A percentile compares a stretch with the other conserved stretches of the same genome.
phyloP scores from a whole-genome alignment of 2,329 filamentous ascomycete genomes.

The Cordyceps farinosa region DNA sequence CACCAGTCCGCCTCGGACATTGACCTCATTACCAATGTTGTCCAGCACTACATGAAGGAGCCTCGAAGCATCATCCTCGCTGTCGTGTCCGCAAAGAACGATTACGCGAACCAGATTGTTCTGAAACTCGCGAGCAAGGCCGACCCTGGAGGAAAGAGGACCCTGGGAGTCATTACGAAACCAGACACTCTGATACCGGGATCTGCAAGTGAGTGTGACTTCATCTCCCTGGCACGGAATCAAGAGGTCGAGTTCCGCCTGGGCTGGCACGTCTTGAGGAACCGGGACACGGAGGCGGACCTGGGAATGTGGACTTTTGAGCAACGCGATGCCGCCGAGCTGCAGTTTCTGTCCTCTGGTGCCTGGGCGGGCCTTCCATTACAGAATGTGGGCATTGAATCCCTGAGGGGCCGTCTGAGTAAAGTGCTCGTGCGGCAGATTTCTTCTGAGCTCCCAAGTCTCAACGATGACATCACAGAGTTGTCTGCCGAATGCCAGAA shows the following conservation, averaged over 20 bases:
- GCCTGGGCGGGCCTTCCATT: slow-evolving; percentile 36
- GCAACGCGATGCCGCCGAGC: slow-evolving; percentile 39
- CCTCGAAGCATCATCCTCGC: slow-evolving; percentile 43
- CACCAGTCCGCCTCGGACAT: slow-evolving; percentile 33
- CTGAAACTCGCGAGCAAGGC: slow-evolving; percentile 9
- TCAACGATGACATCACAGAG: slow-evolving; percentile 41
- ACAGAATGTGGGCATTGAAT: slow-evolving; percentile 43
- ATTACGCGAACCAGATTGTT: slow-evolving; percentile 36
- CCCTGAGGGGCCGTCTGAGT: slow-evolving; percentile 48
- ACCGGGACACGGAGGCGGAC: slow-evolving; percentile 39
- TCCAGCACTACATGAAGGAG: slow-evolving; percentile 39
- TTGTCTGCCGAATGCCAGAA: slow-evolving; percentile 33
- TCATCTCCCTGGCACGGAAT: slow-evolving; percentile 38
- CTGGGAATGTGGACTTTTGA: slow-evolving; percentile 23
- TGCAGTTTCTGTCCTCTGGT: slow-evolving; percentile 41
- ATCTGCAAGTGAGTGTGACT: not conserved
- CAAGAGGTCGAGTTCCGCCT: slow-evolving; percentile 44
- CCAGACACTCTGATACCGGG: slow-evolving; percentile 28
- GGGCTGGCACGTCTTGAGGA: slow-evolving; percentile 52
- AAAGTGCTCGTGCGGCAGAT: slow-evolving; percentile 48
- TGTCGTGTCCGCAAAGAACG: slow-evolving; percentile 40
- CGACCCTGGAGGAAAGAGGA: not conserved
- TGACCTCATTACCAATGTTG: slow-evolving; percentile 33
- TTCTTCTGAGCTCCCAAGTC: slow-evolving; percentile 40
- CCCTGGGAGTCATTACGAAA: slow-evolving; percentile 55